These are phyloP conservation scores for Xylaria sp. DNA, from an alignment of 2,329 filamentous ascomycete species.

Conservation along the genomic window DNA sequence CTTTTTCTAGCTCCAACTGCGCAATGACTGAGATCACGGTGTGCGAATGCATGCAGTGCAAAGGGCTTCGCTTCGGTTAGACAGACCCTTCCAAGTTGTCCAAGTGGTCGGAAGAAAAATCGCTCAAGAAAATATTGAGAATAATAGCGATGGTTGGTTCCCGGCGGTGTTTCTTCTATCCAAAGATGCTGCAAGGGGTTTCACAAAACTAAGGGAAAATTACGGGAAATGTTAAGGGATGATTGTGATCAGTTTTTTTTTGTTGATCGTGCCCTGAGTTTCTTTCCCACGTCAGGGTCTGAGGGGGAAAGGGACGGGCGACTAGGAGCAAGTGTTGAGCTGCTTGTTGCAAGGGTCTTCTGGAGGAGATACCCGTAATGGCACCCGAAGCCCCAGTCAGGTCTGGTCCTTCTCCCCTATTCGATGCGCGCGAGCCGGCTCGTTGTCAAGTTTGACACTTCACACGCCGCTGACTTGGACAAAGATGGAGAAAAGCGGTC, in stretches of 20 bases:
- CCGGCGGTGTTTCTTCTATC: constrained; percentile 11
- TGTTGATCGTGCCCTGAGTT: constrained; percentile 31
- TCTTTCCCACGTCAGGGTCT: constrained; percentile 24
- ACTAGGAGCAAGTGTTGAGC: constrained; percentile 28
- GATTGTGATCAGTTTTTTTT: constrained; percentile 22
- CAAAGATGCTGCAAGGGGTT: background rate
- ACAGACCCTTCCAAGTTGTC: background rate
- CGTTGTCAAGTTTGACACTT: constrained; percentile 31
- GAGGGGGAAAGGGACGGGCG: constrained; percentile 22
- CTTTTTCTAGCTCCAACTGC: background rate
- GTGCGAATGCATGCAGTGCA: constrained; percentile 8
- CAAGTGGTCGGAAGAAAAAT: background rate
- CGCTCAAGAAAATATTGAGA: constrained; percentile 6
- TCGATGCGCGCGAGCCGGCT: constrained; percentile 30
- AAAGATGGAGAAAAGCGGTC: constrained; percentile 27
- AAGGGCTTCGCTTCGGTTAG: constrained; percentile 5
- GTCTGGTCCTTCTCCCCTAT: constrained; percentile 32
- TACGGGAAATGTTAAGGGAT: constrained; percentile 25
- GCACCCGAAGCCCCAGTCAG: constrained; percentile 34
- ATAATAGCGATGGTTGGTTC: constrained; percentile 7
- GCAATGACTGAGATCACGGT: constrained; percentile 2
- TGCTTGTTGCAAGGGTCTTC: constrained; percentile 34
- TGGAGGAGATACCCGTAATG: constrained; percentile 28
- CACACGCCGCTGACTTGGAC: constrained; percentile 23
- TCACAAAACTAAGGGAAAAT: constrained; percentile 23